Evolutionary conservation across 768 basidiomycete species (phyloP).

Genomic region (Rhodocollybia butyracea): DNA sequence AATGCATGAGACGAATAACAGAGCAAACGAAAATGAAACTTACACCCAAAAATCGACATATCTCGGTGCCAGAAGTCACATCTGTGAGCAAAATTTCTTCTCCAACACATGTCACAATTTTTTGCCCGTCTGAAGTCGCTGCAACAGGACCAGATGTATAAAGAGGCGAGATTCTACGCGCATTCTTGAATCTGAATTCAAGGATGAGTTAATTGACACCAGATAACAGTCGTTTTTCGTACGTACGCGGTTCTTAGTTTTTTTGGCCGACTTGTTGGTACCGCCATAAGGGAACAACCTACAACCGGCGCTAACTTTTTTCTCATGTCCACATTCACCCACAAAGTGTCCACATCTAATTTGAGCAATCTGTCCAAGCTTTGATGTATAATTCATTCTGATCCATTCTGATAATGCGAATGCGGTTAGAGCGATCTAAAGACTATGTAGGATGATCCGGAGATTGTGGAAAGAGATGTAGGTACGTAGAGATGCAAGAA

Average conservation of each 20-base stretch:
- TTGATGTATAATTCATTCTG: too few relatives aligned
- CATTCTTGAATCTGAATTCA: conserved; percentile 76
- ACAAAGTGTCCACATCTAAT: too few relatives aligned
- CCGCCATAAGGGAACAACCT: neutral
- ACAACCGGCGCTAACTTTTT: neutral
- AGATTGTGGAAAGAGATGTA: neutral
- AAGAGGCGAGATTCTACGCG: conserved; percentile 68
- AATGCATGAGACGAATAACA: conserved; percentile 4
- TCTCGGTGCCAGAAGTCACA: conserved; percentile 64
- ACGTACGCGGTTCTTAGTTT: conserved; percentile 65
- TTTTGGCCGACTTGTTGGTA: conserved; percentile 31
- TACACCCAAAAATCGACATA: conserved; percentile 84
- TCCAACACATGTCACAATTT: conserved; percentile 81
- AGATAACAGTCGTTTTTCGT: too few relatives aligned
- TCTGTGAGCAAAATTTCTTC: conserved; percentile 86
- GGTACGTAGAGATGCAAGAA: neutral
- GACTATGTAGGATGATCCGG: neutral
- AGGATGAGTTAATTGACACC: too few relatives aligned
- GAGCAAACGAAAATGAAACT: conserved; percentile 28
- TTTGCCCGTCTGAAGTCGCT: conserved; percentile 71
- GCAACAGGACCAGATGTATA: conserved; percentile 89
- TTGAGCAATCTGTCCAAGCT: too few relatives aligned
- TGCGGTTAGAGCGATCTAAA: too few relatives aligned
- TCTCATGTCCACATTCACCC: neutral
- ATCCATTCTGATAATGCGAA: too few relatives aligned